phyloP scores from a whole-genome alignment of 1,284 basidiomycete species.

The Ustilago esculenta region DNA sequence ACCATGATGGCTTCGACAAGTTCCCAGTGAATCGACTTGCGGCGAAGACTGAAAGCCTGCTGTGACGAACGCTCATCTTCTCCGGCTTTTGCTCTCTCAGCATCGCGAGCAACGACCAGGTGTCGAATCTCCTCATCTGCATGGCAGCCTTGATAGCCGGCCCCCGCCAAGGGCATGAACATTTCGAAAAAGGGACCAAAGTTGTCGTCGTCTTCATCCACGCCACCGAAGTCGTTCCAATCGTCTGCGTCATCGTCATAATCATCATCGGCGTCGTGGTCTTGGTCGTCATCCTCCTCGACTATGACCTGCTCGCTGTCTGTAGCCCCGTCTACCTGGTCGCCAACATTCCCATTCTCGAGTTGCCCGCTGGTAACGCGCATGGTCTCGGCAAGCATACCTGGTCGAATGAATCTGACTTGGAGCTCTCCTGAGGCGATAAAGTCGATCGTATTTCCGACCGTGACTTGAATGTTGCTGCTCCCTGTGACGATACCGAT shows the following conservation, averaged over 20 bases:
- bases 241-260: conserved; percentile 38
- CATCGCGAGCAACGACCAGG: conserved; percentile 12
- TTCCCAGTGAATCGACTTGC: conserved; percentile 51
- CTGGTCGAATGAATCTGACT: conserved; percentile 27
- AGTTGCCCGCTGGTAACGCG: conserved; percentile 20
- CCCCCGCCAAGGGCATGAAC: conserved; percentile 19
- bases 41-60: conserved; percentile 12
- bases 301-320: neutral
- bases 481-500: conserved; percentile 23
- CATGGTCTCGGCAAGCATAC: conserved; percentile 25
- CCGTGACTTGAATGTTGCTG: conserved; percentile 20
- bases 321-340: neutral
- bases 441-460: conserved; percentile 30
- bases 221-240: conserved; percentile 11
- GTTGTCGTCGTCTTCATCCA: conserved; percentile 19
- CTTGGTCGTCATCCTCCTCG: conserved; percentile 3
- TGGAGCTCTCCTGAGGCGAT: conserved; percentile 25
- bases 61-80: neutral
- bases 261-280: conserved; percentile 20
- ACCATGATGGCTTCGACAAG: conserved; percentile 54
- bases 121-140: conserved; percentile 24
- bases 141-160: conserved; percentile 23
- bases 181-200: conserved; percentile 18
- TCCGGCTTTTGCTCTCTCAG: neutral
- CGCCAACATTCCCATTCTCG: neutral